Evolutionary conservation across 2,329 filamentous ascomycete genomes (phyloP), one percentile per base, ranked within the genome.

Genomic region (Seiridium unicorne): DNA sequence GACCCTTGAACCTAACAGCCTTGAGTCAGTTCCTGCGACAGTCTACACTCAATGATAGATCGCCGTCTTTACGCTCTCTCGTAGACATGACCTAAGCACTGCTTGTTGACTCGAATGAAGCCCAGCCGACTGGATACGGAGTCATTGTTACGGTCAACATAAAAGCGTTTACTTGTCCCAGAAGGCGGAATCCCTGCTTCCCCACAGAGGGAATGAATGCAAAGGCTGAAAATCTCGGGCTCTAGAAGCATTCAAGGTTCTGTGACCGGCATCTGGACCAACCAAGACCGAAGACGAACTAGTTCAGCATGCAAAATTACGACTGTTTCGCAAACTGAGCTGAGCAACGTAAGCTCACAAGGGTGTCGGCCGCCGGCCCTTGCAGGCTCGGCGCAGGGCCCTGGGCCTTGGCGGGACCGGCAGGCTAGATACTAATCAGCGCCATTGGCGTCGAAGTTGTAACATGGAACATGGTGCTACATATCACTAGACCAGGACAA

Each of bases 291-390:
- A 13, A 42, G 7, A 13, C 18, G 38, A 8, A 8, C 13, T 42
- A 7, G 7, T 42, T 42, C 13, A 7, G 38, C 13, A 42, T 42
- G 38, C 38, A 42, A 42, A 13, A 42, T 42, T 42, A 42, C 38
- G 7, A 8, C 7, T 42, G 38, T 42, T 53, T 53, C 32, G 34
- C 34, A 38, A 53, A 11, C 1, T 4, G 31, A n/a, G 32, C n/a
- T 13, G 49, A 53, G 49, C 49, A 18, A 53, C 49, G 49, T 53
- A 53, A 53, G 49, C 49, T 53, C 49, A 18, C 49, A 53, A 34
- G 49, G 49, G 49, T 7, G 13, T 6, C 35, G 18, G 18, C 18
- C 47, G 11, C 11, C 8, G 11, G 38, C 11, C 13, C 32, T 34
- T 53, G 49, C 49, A 53, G 49, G 49, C 49, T 53, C 4, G 49